phyloP scores from a whole-genome alignment of 306 rosid species.

The Quercus suber region DNA sequence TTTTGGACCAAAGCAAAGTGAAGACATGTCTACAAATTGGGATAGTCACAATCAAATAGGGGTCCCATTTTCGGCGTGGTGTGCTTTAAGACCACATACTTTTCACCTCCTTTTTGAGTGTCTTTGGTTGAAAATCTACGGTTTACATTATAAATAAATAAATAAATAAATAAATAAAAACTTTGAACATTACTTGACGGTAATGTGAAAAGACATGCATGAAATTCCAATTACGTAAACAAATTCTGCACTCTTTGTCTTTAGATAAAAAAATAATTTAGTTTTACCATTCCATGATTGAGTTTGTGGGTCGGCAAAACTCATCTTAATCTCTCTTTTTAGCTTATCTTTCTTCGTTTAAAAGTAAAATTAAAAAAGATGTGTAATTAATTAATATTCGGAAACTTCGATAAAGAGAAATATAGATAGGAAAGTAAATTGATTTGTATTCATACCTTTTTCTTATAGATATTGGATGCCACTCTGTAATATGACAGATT shows the following conservation, averaged over 20 bases:
- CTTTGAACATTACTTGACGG: background rate
- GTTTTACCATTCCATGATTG: background rate
- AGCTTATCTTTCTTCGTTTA: background rate
- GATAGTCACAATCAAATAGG: background rate
- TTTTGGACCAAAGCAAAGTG: background rate
- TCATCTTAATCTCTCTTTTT: background rate
- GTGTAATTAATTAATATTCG: background rate
- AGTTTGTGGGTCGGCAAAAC: background rate
- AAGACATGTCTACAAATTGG: background rate
- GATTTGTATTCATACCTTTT: background rate
- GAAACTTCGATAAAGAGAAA: background rate
- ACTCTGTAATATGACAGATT: background rate
- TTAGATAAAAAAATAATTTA: background rate
- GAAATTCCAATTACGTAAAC: slow-evolving; percentile 13
- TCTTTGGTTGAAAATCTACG: background rate
- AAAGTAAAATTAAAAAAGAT: background rate
- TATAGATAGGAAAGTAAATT: background rate
- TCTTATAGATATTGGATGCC: background rate
- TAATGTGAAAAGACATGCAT: background rate
- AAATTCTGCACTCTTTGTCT: slow-evolving; percentile 2
- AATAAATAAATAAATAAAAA: background rate
- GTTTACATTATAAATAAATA: background rate
- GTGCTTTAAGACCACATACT: background rate
- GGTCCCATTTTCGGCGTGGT: slow-evolving; percentile 16
- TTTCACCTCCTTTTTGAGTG: background rate